phyloP scores from a whole-genome alignment of 306 rosid species.

The Sindora glabra region DNA sequence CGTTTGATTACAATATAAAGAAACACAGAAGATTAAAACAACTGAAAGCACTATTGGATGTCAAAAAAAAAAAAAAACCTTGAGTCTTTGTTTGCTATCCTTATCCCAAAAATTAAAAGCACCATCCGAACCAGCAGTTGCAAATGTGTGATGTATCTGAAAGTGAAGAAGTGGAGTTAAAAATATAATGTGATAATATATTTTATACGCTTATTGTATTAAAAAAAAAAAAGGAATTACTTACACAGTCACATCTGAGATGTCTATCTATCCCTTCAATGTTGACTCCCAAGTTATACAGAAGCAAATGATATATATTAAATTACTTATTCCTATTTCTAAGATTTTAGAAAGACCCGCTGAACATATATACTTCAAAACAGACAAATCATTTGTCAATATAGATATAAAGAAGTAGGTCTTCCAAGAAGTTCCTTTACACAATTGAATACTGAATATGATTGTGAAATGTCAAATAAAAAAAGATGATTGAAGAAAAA shows the following conservation, averaged over 20 bases:
- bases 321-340: not conserved
- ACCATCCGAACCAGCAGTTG: constrained; percentile 96
- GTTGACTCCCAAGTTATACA: too few relatives aligned
- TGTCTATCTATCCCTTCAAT: too few relatives aligned
- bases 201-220: not conserved
- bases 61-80: constrained; percentile 31
- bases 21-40: not conserved
- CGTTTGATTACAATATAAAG: not conserved
- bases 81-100: constrained; percentile 94
- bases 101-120: constrained; percentile 96
- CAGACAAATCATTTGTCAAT: too few relatives aligned
- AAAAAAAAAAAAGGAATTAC: not conserved
- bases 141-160: constrained; percentile 90
- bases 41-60: not conserved
- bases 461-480: too few relatives aligned
- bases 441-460: too few relatives aligned
- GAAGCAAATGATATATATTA: too few relatives aligned
- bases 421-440: too few relatives aligned
- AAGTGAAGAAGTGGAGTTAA: not conserved
- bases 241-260: not conserved
- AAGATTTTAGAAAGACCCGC: not conserved
- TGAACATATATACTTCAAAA: too few relatives aligned
- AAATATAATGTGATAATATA: too few relatives aligned
- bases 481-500: too few relatives aligned
- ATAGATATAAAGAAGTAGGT: too few relatives aligned